Conservation (phyloP, 345 rosid species). For the Salix viminalis region DNA sequence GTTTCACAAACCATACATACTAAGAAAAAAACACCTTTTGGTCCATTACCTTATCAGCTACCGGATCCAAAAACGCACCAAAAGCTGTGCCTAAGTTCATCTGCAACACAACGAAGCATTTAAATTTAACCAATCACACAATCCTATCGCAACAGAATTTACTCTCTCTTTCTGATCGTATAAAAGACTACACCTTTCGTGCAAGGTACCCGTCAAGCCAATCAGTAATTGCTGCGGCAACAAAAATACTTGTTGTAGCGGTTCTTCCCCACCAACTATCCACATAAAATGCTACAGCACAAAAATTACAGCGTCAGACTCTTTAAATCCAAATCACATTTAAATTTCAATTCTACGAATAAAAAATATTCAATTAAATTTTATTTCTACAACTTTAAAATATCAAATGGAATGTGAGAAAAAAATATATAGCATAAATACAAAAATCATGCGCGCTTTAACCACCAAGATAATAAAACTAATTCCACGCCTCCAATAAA, state of each 20-base stretch:
- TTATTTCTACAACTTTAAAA: not conserved
- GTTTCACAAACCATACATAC: not conserved
- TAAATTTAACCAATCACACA: not conserved
- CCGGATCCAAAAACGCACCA: constrained; percentile 99
- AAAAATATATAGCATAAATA: not conserved
- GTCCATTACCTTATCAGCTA: constrained; percentile 79
- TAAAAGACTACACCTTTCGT: constrained; percentile 53
- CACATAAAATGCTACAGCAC: constrained; percentile 64
- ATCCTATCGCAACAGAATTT: not conserved
- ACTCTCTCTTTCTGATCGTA: not conserved
- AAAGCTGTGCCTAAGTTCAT: constrained; percentile 79
- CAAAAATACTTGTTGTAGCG: constrained; percentile 81
- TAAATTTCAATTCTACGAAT: not conserved
- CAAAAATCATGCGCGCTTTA: not conserved
- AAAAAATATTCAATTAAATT: not conserved
- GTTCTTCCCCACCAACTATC: constrained; percentile 94
- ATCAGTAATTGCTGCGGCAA: constrained; percentile 94
- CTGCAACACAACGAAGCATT: constrained; percentile 36
- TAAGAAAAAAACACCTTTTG: not conserved
- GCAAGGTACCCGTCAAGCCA: constrained; percentile 99
- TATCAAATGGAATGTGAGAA: not conserved
- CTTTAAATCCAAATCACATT: not conserved
- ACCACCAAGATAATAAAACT: not conserved
- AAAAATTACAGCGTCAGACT: constrained; percentile 5
- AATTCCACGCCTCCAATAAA: not conserved